Evolutionary conservation across 1,284 basidiomycete genomes (phyloP), one percentile per base, ranked within the genome.

Genomic region (Xerocomus amazonicus): DNA sequence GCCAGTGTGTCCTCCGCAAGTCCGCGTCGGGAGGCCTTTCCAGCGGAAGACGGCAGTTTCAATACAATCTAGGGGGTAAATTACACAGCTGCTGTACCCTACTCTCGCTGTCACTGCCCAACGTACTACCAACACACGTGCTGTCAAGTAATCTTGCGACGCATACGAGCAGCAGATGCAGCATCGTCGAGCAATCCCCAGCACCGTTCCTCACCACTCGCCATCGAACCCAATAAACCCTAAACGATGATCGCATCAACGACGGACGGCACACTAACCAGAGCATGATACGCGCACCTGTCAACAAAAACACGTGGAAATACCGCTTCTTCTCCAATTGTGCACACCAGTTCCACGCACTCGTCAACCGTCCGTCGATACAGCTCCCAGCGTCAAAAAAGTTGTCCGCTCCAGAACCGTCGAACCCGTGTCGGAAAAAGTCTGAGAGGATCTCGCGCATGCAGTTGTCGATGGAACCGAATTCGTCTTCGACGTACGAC

Each of bases 271-370:
- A 9, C 4, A 14, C 10, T 53, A 17, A 19, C 43, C 17, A 50
- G 7, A 43, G n/a, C 26, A n/a, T n/a, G n/a, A 17, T 9, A 27
- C 7, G 46, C 81, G 58, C 56, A 87, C 86, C 87, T 37, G 81
- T 80, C 47, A 91, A 70, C 55, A 91, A 70, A 65, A 91, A 91
- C 23, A 90, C 70, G 4, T 78, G 83, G 73, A 90, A 90, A 63
- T 82, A 91, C 47, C 81, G 73, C 70, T 91, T 91, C 73, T 89
- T 91, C 72, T 91, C 88, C 56, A 91, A 66, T 42, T 73, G 74
- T 43, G 81, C 80, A 68, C 89, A 91, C 88, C 88, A 91, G 63
- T 91, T 89, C 88, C 88, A 91, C 3, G 88, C 88, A 63, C 85
- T 88, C 33, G 88, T 90, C 60, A 90, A 66, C 14, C 87, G 73